phyloP scores from a whole-genome alignment of 495 filamentous ascomycete genomes.

The Poronia punctata region DNA sequence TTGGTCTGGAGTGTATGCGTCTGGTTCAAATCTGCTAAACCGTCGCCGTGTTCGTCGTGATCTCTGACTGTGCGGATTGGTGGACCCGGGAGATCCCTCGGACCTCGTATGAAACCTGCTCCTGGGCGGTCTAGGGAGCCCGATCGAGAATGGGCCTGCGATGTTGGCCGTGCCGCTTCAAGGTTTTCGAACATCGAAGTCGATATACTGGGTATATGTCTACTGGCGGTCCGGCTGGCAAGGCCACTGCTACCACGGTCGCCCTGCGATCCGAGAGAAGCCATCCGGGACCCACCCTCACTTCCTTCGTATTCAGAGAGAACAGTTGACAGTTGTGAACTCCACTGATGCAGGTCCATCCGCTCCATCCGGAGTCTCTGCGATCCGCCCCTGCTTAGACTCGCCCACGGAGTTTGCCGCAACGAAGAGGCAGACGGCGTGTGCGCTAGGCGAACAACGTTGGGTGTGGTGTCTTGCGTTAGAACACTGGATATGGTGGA shows the following conservation, averaged over 20 bases:
- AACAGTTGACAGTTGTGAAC: slow-evolving; percentile 68
- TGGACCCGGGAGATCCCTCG: slow-evolving; percentile 18
- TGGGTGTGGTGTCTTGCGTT: slow-evolving; percentile 35
- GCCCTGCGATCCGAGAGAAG: slow-evolving; percentile 33
- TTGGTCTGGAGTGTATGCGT: slow-evolving; percentile 31
- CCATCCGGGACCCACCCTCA: slow-evolving; percentile 33
- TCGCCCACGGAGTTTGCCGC: slow-evolving; percentile 21
- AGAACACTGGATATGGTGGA: slow-evolving; percentile 43
- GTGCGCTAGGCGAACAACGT: slow-evolving; percentile 17
- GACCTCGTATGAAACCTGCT: slow-evolving; percentile 27
- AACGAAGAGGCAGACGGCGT: slow-evolving; percentile 21
- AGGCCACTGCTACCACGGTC: slow-evolving; percentile 33
- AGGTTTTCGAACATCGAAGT: slow-evolving; percentile 37
- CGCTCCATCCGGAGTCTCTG: slow-evolving; percentile 22
- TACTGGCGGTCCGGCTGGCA: slow-evolving; percentile 38
- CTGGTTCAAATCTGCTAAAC: slow-evolving; percentile 44
- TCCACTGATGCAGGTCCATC: slow-evolving; percentile 52
- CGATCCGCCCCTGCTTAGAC: slow-evolving; percentile 10
- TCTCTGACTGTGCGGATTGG: slow-evolving; percentile 35
- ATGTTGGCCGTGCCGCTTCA: slow-evolving; percentile 26
- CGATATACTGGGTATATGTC: slow-evolving; percentile 46
- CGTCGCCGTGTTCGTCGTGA: slow-evolving; percentile 50
- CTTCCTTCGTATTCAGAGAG: slow-evolving; percentile 56
- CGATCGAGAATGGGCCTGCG: slow-evolving; percentile 29
- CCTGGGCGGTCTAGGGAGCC: slow-evolving; percentile 35